Conservation (phyloP, 225 moss, liverwort and hornwort genomes). For the Marchantia paleacea region DNA sequence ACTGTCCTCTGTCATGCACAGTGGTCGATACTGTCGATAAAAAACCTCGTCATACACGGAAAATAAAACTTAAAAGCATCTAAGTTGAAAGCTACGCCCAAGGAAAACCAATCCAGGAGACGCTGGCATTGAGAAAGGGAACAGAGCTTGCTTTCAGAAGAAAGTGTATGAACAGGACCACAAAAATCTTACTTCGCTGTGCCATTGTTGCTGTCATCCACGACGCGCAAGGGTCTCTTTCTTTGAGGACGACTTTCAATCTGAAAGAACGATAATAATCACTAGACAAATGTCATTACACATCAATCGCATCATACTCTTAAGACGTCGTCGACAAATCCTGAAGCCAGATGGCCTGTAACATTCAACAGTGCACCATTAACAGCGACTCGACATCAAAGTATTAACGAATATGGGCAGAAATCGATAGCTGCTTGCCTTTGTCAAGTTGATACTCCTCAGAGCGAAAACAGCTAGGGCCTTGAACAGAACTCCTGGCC, state of each 20-base stretch:
- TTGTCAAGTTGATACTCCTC: constrained; percentile 79
- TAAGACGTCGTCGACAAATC: not conserved
- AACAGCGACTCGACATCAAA: not conserved
- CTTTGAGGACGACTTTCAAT: constrained; percentile 99
- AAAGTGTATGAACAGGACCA: not conserved
- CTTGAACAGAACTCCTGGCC: constrained; percentile 91
- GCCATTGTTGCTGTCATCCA: constrained; percentile 95
- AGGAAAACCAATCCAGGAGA: too few species aligned
- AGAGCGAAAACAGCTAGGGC: constrained; percentile 87
- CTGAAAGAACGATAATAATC: constrained; percentile 22
- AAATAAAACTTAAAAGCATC: too few species aligned
- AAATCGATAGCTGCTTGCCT: constrained; percentile 25
- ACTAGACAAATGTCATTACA: not conserved
- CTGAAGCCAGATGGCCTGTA: not conserved
- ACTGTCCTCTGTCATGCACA: too few species aligned
- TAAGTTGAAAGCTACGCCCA: too few species aligned
- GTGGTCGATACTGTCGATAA: too few species aligned
- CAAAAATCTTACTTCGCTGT: constrained; percentile 63
- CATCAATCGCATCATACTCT: not conserved
- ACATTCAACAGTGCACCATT: not conserved
- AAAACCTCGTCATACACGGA: too few species aligned
- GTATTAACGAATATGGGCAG: not conserved
- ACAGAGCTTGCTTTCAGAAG: not conserved
- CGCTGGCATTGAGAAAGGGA: too few species aligned
- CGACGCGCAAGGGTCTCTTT: constrained; percentile 86